Evolutionary conservation across 257 asterid genomes (phyloP).

Genomic region (Solanum pennellii): DNA sequence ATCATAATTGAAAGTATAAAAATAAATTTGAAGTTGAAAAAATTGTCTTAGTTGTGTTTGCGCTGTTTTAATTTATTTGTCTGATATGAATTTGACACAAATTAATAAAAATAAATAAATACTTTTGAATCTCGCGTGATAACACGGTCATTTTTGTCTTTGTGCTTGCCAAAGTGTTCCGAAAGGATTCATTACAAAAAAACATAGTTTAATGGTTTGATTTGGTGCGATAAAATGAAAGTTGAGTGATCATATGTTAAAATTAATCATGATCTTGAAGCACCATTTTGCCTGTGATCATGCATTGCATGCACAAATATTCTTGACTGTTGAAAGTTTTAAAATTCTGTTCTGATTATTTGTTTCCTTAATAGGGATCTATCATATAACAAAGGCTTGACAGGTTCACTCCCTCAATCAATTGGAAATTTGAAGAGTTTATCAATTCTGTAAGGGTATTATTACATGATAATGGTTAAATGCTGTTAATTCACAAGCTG

Average conservation of each 20-base stretch:
- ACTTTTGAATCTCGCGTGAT: no score
- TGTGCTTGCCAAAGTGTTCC: neutral
- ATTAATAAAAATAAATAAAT: no score
- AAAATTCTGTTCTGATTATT: neutral
- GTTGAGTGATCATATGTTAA: neutral
- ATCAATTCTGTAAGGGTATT: conserved; percentile 56
- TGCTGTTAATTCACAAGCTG: neutral
- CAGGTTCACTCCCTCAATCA: conserved; percentile 49
- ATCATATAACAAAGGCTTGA: conserved; percentile 59
- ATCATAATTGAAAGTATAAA: neutral
- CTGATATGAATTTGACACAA: neutral
- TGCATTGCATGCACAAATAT: neutral
- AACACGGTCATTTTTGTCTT: neutral
- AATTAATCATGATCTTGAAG: neutral
- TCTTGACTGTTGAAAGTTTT: neutral
- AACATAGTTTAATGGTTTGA: neutral
- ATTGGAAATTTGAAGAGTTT: conserved; percentile 53
- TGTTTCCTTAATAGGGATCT: conserved; percentile 51
- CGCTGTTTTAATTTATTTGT: no score
- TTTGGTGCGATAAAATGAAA: neutral
- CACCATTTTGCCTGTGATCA: neutral
- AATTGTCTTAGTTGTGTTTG: no score
- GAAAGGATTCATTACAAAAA: neutral
- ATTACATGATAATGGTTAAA: neutral
- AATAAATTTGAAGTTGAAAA: no score